phyloP scores from a whole-genome alignment of 495 filamentous ascomycete genomes.

The Thermochaetoides thermophila region DNA sequence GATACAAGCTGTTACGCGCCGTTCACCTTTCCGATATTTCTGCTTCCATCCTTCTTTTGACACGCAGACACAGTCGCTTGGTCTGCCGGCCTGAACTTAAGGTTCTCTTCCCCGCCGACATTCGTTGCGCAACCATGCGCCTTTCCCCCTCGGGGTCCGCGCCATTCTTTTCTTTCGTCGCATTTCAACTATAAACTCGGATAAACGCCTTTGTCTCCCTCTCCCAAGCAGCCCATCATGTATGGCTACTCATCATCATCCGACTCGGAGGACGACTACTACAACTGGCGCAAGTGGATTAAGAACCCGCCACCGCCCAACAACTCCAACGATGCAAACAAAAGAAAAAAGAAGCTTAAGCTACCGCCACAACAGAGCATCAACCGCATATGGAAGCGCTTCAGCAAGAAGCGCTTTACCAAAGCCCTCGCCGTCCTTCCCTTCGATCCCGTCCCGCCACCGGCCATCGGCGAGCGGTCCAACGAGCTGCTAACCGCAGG shows the following conservation, averaged over 20 bases:
- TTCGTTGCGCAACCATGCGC: no score
- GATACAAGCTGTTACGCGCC: no score
- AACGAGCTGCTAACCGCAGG: slow-evolving; percentile 38
- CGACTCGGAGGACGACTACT: slow-evolving; percentile 21
- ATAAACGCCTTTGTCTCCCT: no score
- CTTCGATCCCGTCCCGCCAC: slow-evolving; percentile 32
- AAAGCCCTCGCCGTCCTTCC: slow-evolving; percentile 34
- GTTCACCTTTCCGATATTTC: no score
- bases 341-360: slow-evolving; percentile 40
- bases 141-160: no score
- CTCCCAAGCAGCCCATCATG: no score
- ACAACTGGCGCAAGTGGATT: slow-evolving; percentile 20
- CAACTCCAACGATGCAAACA: slow-evolving; percentile 17
- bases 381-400: slow-evolving; percentile 68
- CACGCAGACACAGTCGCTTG: no score
- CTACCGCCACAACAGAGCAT: slow-evolving; percentile 61
- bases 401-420: slow-evolving; percentile 45
- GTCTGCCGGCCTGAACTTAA: no score
- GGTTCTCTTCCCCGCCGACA: no score
- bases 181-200: no score
- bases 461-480: slow-evolving; percentile 28
- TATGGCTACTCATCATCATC: slow-evolving; percentile 24
- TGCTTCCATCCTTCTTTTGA: no score
- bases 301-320: slow-evolving; percentile 8
- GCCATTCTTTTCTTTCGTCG: no score